phyloP scores from a whole-genome alignment of 306 rosid species.

The Parietaria judaica region DNA sequence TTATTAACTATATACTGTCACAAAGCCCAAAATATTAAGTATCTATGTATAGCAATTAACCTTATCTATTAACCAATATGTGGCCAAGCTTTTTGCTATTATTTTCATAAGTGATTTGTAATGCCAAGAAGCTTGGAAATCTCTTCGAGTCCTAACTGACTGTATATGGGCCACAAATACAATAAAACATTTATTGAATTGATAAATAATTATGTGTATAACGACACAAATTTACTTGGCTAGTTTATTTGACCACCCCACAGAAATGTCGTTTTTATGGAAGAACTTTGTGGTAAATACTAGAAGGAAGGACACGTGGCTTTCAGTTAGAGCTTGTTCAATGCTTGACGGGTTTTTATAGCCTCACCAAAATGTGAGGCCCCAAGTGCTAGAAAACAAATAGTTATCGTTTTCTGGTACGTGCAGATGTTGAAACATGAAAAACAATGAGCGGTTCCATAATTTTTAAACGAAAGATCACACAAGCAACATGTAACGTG shows the following conservation, averaged over 20 bases:
- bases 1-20: no score
- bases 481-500: no score
- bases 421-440: no score
- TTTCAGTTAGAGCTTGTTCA: slow-evolving; percentile 3
- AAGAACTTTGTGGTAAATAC: not conserved
- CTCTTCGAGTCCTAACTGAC: not conserved
- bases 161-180: not conserved
- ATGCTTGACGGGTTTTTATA: not conserved
- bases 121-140: not conserved
- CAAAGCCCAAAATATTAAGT: no score
- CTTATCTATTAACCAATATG: not conserved
- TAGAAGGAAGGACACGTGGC: slow-evolving; percentile 10
- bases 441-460: no score
- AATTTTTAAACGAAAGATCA: no score
- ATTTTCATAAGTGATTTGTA: not conserved
- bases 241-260: slow-evolving; percentile 2
- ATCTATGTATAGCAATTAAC: no score
- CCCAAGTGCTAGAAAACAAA: slow-evolving; percentile 1
- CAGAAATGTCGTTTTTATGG: not conserved
- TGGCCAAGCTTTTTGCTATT: not conserved
- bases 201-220: not conserved
- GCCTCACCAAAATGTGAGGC: slow-evolving; percentile 5
- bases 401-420: no score
- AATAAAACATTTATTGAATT: not conserved
- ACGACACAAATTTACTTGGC: slow-evolving; percentile 2